A percentile compares a stretch with the other conserved stretches of the same genome.
Evolutionary conservation across 768 basidiomycete genomes (phyloP).

Genomic region (Rhizopogon sp.): DNA sequence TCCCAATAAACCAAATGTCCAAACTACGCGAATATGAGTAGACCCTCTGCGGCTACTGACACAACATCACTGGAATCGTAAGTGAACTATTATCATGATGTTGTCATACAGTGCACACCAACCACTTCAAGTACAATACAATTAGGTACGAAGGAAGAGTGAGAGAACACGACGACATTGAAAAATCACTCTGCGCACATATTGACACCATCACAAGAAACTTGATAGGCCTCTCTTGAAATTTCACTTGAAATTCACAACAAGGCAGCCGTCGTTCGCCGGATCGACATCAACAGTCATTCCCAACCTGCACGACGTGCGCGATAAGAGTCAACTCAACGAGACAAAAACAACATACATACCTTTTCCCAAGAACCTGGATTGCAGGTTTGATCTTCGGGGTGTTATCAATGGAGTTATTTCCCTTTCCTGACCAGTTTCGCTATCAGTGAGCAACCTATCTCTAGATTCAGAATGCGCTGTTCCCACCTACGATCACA

Average conservation of each 20-base stretch:
- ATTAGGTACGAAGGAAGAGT: no score
- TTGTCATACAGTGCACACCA: no score
- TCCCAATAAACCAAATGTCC: no score
- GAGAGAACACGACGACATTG: not conserved
- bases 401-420: conserved; percentile 66
- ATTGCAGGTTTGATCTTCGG: conserved; percentile 88
- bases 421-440: conserved; percentile 57
- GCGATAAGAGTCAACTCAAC: not conserved
- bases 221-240: no score
- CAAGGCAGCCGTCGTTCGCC: conserved; percentile 71
- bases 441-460: not conserved
- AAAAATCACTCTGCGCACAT: not conserved
- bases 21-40: no score
- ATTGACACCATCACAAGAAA: no score
- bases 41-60: no score
- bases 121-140: no score
- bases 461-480: not conserved
- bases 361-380: conserved; percentile 75
- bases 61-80: no score
- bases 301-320: conserved; percentile 39
- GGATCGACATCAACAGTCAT: conserved; percentile 68
- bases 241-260: conserved; percentile 40
- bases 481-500: conserved; percentile 70
- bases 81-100: no score
- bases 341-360: conserved; percentile 8